Base-by-base conservation (phyloP, 805 yeast species). In the Ogataea pignaliae region DNA sequence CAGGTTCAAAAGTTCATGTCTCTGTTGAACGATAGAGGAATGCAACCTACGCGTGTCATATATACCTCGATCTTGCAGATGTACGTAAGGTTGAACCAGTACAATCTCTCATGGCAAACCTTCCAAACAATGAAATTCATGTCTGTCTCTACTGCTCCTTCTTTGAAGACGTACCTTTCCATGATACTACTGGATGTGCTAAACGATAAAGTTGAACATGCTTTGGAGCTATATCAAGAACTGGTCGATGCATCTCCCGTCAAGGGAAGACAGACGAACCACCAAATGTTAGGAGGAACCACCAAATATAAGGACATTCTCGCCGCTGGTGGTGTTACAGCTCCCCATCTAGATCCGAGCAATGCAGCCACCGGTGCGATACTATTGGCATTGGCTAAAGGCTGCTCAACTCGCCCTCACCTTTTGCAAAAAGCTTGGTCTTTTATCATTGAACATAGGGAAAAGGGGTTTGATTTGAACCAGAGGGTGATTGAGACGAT, bases 41-140 rank as follows among this genome's bases (percentile, higher is more conserved):
- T 76, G 4, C 65, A 64, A 35, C 80, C 81, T 3, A 65, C 73
- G 13, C 59, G 68, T 4, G 56, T 60, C 3, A 65, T 81, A 1
- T 81, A 79, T 51, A 72, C 83, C 3, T 76, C 78, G 34, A 70
- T 84, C 7, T 56, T 87, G 35, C 81, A 82, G 47, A 71, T 86
- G 18, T 78, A 84, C 55, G 78, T 81, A 7, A 71, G 77, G 42
- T 56, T 71, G 41, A 66, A 58, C 45, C 75, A 76, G 43, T 78
- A 71, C 47, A 61, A 69, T 14, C 80, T 83, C 48, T 95, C 96
- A 0, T 75, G 76, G 44, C 80, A 80, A 37, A 69, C 86, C 2
- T 93, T 93, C 64, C 88, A 84, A 51, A 79, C 88, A 48, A 81
- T 93, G 89, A 91, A 88, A 59, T 91, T 87, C 60, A 61, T 84